These are phyloP conservation scores for Hypoxylon sp. DNA, from an alignment of 2,329 filamentous ascomycete species.

Conservation along the genomic window DNA sequence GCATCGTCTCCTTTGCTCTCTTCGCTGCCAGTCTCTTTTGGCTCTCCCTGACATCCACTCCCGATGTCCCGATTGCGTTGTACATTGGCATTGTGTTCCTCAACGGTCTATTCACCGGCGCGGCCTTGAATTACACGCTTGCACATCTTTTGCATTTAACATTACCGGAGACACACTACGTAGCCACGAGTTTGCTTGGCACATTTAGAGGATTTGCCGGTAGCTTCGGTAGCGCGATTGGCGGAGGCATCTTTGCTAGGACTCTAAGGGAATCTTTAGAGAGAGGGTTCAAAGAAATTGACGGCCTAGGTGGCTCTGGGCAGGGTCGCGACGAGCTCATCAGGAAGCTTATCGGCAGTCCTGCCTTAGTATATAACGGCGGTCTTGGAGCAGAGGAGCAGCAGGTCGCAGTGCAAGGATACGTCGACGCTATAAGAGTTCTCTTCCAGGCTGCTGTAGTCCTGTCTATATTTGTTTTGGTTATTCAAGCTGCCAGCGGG, in stretches of 20 bases:
- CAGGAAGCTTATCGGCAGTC: slow-evolving; percentile 65
- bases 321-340: slow-evolving; percentile 61
- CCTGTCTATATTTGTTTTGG: slow-evolving; percentile 61
- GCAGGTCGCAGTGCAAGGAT: slow-evolving; percentile 63
- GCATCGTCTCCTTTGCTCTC: slow-evolving; percentile 70
- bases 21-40: slow-evolving; percentile 73
- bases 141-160: slow-evolving; percentile 85
- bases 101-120: slow-evolving; percentile 81
- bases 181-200: slow-evolving; percentile 80
- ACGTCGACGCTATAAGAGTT: slow-evolving; percentile 61
- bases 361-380: slow-evolving; percentile 64
- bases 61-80: slow-evolving; percentile 63
- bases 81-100: slow-evolving; percentile 75
- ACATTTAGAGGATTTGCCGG: slow-evolving; percentile 88
- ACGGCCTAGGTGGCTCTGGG: slow-evolving; percentile 54
- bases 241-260: slow-evolving; percentile 81
- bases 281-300: slow-evolving; percentile 68
- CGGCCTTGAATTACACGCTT: slow-evolving; percentile 83
- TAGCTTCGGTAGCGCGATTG: slow-evolving; percentile 84
- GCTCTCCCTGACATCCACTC: slow-evolving; percentile 69
- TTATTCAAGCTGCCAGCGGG: slow-evolving; percentile 66
- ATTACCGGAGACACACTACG: slow-evolving; percentile 75
- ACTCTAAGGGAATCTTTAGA: slow-evolving; percentile 69
- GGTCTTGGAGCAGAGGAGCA: slow-evolving; percentile 60
- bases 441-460: slow-evolving; percentile 65